Evolutionary conservation across 108 stramenopile species (phyloP).

Genomic region (Cyclotella baltica): DNA sequence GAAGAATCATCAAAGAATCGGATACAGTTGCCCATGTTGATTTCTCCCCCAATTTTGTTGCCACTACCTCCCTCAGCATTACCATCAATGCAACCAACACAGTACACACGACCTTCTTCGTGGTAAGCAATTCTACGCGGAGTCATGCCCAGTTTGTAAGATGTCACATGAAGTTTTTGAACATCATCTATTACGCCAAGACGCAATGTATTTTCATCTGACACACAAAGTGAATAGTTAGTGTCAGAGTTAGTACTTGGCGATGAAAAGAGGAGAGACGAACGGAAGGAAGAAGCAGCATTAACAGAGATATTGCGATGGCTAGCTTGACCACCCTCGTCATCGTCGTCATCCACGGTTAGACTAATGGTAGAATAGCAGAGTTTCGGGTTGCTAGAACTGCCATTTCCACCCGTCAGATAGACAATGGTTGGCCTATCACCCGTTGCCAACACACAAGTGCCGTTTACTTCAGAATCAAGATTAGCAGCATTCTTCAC

Average conservation of each 20-base stretch:
- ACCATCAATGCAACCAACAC: conserved; percentile 79
- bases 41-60: conserved; percentile 54
- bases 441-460: conserved; percentile 94
- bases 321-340: conserved; percentile 60
- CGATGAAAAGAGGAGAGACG: conserved; percentile 67
- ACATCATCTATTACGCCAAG: conserved; percentile 98
- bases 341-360: conserved; percentile 60
- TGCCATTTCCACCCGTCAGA: conserved; percentile 72
- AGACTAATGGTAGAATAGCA: conserved; percentile 95
- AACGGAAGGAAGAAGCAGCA: conserved; percentile 80
- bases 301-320: conserved; percentile 76
- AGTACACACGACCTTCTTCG: conserved; percentile 77
- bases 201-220: conserved; percentile 86
- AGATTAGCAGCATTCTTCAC: conserved; percentile 47
- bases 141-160: conserved; percentile 91
- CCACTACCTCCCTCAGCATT: conserved; percentile 35
- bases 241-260: conserved; percentile 36
- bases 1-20: conserved; percentile 90
- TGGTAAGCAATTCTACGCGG: conserved; percentile 92
- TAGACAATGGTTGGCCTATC: conserved; percentile 98
- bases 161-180: conserved; percentile 97
- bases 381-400: conserved; percentile 78
- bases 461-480: conserved; percentile 56
- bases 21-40: conserved; percentile 87
- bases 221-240: conserved; percentile 92